A percentile compares a stretch with the other conserved stretches of the same genome.
Evolutionary conservation across 306 rosid genomes (phyloP).

Genomic region (Crataegus laevigata): DNA sequence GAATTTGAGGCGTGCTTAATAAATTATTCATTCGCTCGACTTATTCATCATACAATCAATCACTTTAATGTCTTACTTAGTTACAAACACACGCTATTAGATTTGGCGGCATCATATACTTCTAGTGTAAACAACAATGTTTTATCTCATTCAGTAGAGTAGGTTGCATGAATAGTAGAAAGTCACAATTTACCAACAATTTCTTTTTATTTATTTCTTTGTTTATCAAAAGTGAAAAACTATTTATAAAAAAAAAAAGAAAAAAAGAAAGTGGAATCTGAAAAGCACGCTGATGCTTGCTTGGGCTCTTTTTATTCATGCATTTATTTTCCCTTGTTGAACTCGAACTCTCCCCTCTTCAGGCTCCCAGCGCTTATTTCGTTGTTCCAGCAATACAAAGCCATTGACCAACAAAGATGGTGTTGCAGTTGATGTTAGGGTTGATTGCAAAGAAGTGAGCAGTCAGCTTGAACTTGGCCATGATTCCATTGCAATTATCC

Average conservation of each 20-base stretch:
- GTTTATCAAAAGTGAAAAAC: not conserved
- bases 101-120: too few relatives aligned
- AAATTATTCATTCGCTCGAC: too few relatives aligned
- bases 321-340: not conserved
- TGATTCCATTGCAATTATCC: not conserved
- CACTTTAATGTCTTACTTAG: too few relatives aligned
- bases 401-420: constrained; percentile 9
- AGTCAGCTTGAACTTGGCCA: not conserved
- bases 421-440: constrained; percentile 7
- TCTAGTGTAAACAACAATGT: too few relatives aligned
- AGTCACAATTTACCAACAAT: too few relatives aligned
- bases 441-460: not conserved
- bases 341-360: not conserved
- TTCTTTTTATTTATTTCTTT: not conserved
- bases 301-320: not conserved
- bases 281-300: not conserved
- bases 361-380: not conserved
- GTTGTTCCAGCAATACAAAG: constrained; percentile 2
- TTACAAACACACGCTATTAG: too few relatives aligned
- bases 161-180: too few relatives aligned
- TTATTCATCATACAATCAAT: too few relatives aligned
- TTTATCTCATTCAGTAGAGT: too few relatives aligned
- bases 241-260: too few relatives aligned
- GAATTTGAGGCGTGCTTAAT: too few relatives aligned
- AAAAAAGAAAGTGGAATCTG: not conserved